Evolutionary conservation across 208 protist species (phyloP), one percentile per base, ranked within the genome.

Genomic region (Cochliopodium minus): DNA sequence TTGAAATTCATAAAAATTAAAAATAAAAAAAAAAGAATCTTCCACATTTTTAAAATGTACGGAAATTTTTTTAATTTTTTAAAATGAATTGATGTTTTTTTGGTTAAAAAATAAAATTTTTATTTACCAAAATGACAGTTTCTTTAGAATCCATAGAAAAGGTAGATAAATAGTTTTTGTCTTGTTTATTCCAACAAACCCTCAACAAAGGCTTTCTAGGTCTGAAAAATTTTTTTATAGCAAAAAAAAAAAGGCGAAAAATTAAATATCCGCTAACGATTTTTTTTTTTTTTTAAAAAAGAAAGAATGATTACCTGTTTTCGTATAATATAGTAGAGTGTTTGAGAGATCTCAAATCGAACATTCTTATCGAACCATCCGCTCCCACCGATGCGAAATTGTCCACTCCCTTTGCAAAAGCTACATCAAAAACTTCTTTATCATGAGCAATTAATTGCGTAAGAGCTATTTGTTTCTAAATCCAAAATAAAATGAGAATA

Each of bases 371-470:
- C 9, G 89, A 96, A 38, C 92, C 93, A 61, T 98, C 93, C n/a
- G 91, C 92, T 42, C 92, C 88, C 36, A 92, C 93, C 33, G 86
- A 93, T 6, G 88, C 87, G 71, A 96, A 96, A 17, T 92, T 84
- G 57, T 96, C 71, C 0, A 76, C 73, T 0, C 81, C 79, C 43
- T 72, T 70, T 1, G 81, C 75, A 67, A 97, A 98, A 15, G 90
- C 90, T 34, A 99, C 90, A 67, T 99, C 95, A 66, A 90, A 99
- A 6, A 98, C 94, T 62, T 99, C 95, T 67, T 97, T 96, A 72
- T 99, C 95, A 75, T 99, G 93, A 9, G 95, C 93, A 30, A 99
- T 95, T 13, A 99, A 73, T 72, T 97, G 91, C 22, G 88, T 96
- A 42, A 73, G 76, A 13, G 88, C 77, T 61, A 65, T 49, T 47